Evolutionary conservation across 305 asterid species (phyloP), one percentile per base, ranked within the genome.

Genomic region (Fraxinus platypoda): DNA sequence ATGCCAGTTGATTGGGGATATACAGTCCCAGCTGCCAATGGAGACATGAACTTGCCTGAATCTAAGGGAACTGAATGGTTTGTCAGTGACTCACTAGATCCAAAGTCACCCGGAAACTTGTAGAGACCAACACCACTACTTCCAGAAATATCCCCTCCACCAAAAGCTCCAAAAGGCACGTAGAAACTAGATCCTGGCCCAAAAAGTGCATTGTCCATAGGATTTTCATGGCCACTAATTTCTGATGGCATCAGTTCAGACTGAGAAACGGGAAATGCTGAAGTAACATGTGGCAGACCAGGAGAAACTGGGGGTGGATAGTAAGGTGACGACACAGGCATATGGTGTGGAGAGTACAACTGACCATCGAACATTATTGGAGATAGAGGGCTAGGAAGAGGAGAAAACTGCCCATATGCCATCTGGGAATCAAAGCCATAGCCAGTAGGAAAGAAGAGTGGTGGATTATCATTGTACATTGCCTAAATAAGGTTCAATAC

Each of bases 391-490:
- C 94, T 90, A 37, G 96, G 92, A 57, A 95, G 92, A 17, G 97
- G 97, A 80, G 99, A 93, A 82, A 90, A 95, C 91, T 97, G 99
- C 75, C 98, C 98, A 87, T 90, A 95, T 79, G 94, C 95, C 98
- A 96, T 92, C 86, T 91, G 98, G 80, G 98, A 82, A 80, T 97
- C 98, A 79, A 84, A 95, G 82, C 97, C 99, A 87, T 92, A 95
- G 79, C 95, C 93, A 78, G 97, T 91, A 83, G 96, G 95, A 79
- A 85, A 90, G 87, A 89, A 90, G 82, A 91, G 83, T 8, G 98
- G 89, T 25, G 95, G 86, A 85, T 90, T 93, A 23, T 97, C 99
- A 83, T 93, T 97, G 95, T 91, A 95, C 94, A 95, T 91, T 80
- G 90, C 97, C 99, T 97, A 78, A 89, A 89, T 76, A 81, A 77